Evolutionary conservation across 441 rosid genomes (phyloP).

Genomic region (Cnidoscolus chayamansa): DNA sequence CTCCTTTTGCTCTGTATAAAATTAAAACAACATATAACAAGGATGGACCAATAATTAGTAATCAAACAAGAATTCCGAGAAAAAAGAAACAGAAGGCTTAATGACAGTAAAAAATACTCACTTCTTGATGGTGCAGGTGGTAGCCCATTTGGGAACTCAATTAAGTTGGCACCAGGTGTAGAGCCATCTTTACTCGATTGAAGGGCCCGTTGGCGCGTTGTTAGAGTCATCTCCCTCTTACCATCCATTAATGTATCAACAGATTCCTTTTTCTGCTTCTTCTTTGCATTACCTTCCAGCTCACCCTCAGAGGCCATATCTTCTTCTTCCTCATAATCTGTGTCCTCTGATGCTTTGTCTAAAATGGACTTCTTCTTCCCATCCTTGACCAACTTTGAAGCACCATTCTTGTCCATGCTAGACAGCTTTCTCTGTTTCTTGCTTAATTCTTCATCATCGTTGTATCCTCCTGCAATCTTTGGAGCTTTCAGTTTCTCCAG

Average conservation of each 20-base stretch:
- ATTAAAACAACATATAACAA: constrained; percentile 12
- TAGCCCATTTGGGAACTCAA: constrained; percentile 91
- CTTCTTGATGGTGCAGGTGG: constrained; percentile 91
- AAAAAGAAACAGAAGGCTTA: background rate
- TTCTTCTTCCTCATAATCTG: constrained; percentile 56
- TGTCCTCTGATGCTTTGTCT: constrained; percentile 45
- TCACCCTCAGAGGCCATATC: constrained; percentile 52
- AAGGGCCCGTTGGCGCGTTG: constrained; percentile 91
- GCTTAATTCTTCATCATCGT: constrained; percentile 49
- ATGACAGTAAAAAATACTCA: constrained; percentile 33
- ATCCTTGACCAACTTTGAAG: constrained; percentile 41
- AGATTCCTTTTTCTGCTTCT: constrained; percentile 58
- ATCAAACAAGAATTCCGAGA: background rate
- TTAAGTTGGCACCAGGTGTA: constrained; percentile 45
- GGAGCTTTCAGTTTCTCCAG: constrained; percentile 63
- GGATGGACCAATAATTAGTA: constrained; percentile 5
- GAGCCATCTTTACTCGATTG: constrained; percentile 68
- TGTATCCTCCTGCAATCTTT: constrained; percentile 35
- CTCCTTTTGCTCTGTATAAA: constrained; percentile 68
- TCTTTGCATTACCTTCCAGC: constrained; percentile 42
- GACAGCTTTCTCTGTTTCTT: constrained; percentile 57
- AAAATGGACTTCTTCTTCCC: constrained; percentile 48
- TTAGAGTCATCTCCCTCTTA: constrained; percentile 65
- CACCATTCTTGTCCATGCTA: constrained; percentile 38
- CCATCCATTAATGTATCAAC: constrained; percentile 48